These are phyloP conservation scores for Acacia pycnantha DNA, from an alignment of 331 rosid species.

Conservation along the genomic window DNA sequence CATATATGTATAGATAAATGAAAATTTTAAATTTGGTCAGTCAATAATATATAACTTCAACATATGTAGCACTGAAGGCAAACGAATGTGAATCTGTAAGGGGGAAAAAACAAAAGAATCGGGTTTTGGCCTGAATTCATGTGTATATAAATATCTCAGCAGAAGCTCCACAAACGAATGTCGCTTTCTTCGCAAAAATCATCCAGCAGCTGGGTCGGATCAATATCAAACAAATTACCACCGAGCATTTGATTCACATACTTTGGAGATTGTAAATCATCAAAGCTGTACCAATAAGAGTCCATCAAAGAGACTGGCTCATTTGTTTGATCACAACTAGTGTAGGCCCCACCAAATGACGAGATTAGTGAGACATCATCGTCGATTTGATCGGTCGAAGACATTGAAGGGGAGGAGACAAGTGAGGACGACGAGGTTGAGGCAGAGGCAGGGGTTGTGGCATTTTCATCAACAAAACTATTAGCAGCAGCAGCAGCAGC, in stretches of 20 bases:
- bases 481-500: constrained; percentile 61
- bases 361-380: constrained; percentile 52
- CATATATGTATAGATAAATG: constrained; percentile 19
- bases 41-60: constrained; percentile 52
- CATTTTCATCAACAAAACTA: constrained; percentile 27
- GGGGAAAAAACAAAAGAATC: background rate
- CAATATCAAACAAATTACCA: constrained; percentile 68
- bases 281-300: constrained; percentile 56
- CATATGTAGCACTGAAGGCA: constrained; percentile 35
- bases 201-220: constrained; percentile 53
- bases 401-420: constrained; percentile 56
- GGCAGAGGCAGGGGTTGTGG: constrained; percentile 10
- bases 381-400: constrained; percentile 45
- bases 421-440: constrained; percentile 56
- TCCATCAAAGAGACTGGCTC: constrained; percentile 60
- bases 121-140: constrained; percentile 10
- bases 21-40: constrained; percentile 39
- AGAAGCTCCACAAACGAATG: constrained; percentile 86
- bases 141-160: constrained; percentile 38
- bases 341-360: constrained; percentile 43
- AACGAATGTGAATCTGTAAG: constrained; percentile 48
- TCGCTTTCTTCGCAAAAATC: constrained; percentile 79
- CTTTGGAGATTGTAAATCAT: constrained; percentile 51
- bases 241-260: constrained; percentile 68
- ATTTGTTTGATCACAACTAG: constrained; percentile 17